Percentiles rank a stretch among this genome's conserved stretches.
Conservation (phyloP, 2,329 filamentous ascomycete species). For the Calycina herbarum region DNA sequence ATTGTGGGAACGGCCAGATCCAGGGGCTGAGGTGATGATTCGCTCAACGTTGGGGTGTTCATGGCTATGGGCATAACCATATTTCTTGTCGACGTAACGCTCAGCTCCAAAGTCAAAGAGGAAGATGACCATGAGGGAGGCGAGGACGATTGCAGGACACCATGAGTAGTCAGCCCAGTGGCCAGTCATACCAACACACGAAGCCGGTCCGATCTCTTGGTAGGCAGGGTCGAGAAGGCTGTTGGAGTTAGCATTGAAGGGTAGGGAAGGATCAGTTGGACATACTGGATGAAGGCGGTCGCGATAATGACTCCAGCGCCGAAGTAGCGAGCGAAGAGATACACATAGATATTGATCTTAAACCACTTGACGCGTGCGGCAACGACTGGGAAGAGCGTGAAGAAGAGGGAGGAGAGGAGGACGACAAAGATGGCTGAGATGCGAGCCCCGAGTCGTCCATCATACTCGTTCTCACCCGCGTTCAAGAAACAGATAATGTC, state of each 20-base stretch:
- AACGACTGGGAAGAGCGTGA: conserved; percentile 67
- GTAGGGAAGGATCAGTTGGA: conserved; percentile 44
- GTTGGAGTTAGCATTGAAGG: conserved; percentile 27
- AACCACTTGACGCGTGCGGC: conserved; percentile 58
- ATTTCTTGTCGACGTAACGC: conserved; percentile 43
- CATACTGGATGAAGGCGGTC: conserved; percentile 71
- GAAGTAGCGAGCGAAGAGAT: conserved; percentile 67
- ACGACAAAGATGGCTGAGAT: conserved; percentile 77
- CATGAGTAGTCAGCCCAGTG: conserved; percentile 35
- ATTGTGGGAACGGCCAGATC: conserved; percentile 37
- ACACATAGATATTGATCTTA: conserved; percentile 62
- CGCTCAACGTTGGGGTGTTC: conserved; percentile 27
- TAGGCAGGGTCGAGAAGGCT: conserved; percentile 50
- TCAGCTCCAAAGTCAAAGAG: conserved; percentile 62
- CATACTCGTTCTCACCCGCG: conserved; percentile 50
- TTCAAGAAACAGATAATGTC: conserved; percentile 53
- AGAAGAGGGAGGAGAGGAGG: conserved; percentile 58
- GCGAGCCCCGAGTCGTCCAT: conserved; percentile 61
- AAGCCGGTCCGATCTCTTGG: conserved; percentile 45
- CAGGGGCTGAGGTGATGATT: conserved; percentile 25
- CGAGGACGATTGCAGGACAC: conserved; percentile 47
- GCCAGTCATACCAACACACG: conserved; percentile 57
- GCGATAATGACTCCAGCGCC: conserved; percentile 76
- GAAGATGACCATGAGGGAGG: conserved; percentile 56
- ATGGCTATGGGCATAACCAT: conserved; percentile 28